Conservation (phyloP, 495 filamentous ascomycete genomes). For the Sordaria brevicollis region DNA sequence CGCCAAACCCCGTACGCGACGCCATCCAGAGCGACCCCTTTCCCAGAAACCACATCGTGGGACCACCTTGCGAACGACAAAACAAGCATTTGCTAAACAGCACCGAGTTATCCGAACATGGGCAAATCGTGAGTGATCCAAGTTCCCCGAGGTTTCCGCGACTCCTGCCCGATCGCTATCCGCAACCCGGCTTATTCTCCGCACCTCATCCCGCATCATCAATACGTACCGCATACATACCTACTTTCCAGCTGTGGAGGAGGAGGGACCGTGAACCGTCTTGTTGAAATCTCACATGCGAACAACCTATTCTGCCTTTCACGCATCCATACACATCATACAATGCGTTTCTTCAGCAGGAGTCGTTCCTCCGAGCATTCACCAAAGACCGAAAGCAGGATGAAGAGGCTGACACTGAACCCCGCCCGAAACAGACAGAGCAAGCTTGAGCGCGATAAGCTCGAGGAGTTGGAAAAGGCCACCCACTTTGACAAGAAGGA, state of each 20-base stretch:
- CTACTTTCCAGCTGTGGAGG: not conserved
- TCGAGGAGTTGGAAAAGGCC: slow-evolving; percentile 86
- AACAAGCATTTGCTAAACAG: not conserved
- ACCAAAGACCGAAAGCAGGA: not conserved
- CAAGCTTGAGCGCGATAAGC: slow-evolving; percentile 90
- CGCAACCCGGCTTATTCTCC: not conserved
- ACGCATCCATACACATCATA: not conserved
- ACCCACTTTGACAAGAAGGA: slow-evolving; percentile 99
- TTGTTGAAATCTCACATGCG: not conserved
- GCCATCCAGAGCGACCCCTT: not conserved
- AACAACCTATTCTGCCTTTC: not conserved
- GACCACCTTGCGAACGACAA: not conserved
- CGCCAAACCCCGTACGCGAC: not conserved
- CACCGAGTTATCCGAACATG: not conserved
- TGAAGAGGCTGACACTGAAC: slow-evolving; percentile 3
- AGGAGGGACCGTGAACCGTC: not conserved
- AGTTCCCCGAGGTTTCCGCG: not conserved
- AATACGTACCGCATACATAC: not conserved
- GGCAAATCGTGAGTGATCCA: not conserved
- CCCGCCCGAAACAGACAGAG: slow-evolving; percentile 51
- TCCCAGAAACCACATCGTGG: not conserved
- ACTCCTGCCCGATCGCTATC: not conserved
- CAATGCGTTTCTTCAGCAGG: not conserved
- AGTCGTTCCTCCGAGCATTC: not conserved
- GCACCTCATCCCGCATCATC: not conserved